A percentile compares a stretch with the other conserved stretches of the same genome.
Conservation (phyloP, 106 monocot genomes). For the Xerophyta viscosa region DNA sequence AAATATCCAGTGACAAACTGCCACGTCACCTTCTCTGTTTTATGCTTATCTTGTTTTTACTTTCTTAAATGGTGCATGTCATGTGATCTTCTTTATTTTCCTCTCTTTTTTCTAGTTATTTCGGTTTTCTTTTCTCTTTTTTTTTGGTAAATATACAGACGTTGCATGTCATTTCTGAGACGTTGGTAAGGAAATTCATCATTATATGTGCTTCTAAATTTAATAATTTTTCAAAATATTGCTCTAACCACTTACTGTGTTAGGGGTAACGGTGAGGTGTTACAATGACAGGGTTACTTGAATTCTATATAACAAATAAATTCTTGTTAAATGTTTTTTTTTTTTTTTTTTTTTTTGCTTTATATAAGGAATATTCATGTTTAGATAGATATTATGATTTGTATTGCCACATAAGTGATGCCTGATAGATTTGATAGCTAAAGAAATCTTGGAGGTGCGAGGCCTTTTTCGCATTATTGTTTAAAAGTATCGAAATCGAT, state of each 20-base stretch:
- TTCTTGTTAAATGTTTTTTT: too few species aligned
- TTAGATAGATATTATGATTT: too few species aligned
- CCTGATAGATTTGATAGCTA: not conserved
- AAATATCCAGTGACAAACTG: not conserved
- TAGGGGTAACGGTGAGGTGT: too few species aligned
- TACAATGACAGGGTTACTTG: too few species aligned
- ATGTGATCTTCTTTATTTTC: slow-evolving; percentile 2
- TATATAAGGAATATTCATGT: too few species aligned
- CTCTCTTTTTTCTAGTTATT: not conserved
- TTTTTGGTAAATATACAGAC: not conserved
- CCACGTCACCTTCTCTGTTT: slow-evolving; percentile 1
- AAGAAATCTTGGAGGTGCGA: slow-evolving; percentile 10
- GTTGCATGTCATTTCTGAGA: not conserved
- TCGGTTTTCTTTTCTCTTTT: slow-evolving; percentile 1
- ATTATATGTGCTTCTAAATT: too few species aligned
- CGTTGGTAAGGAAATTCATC: too few species aligned
- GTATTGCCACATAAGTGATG: not conserved
- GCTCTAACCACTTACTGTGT: too few species aligned
- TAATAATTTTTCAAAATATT: too few species aligned
- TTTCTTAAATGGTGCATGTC: not conserved
- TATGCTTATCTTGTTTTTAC: slow-evolving; percentile 5
- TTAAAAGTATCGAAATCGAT: not conserved
- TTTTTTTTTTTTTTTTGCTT: too few species aligned
- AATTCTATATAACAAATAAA: too few species aligned
- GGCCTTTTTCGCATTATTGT: slow-evolving; percentile 36